Conservation (phyloP, 1,139 yeast genomes). For the Kodamaea ohmeri region DNA sequence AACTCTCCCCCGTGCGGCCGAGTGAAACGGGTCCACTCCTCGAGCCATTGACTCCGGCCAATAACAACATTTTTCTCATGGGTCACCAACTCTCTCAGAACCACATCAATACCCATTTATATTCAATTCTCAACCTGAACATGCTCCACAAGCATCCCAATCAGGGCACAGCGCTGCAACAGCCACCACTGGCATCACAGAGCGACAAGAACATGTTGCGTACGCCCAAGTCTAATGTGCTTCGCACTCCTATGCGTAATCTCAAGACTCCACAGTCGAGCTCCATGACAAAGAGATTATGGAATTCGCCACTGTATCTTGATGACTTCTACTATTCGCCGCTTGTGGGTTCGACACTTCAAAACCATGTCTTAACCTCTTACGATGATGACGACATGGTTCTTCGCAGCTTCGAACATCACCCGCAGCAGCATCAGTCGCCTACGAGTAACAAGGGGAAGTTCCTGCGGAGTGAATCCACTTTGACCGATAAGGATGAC, state of each 20-base stretch:
- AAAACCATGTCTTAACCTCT: conserved; percentile 26
- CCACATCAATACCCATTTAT: conserved; percentile 10
- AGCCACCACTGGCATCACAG: conserved; percentile 5
- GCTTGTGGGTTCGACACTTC: conserved; percentile 1
- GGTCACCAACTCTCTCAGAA: conserved; percentile 9
- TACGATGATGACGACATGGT: conserved; percentile 60
- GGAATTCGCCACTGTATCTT: conserved; percentile 65
- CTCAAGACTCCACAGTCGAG: conserved; percentile 43
- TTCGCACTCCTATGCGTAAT: conserved; percentile 39
- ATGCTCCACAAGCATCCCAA: conserved; percentile 10
- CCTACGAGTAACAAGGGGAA: conserved; percentile 10
- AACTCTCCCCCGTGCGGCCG: conserved; percentile 56
- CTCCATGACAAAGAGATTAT: conserved; percentile 47
- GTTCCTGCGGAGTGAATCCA: conserved; percentile 3
- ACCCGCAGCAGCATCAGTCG: conserved; percentile 21
- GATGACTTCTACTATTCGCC: conserved; percentile 70
- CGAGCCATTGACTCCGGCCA: conserved; percentile 55
- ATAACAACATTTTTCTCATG: conserved; percentile 20
- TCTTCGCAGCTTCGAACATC: conserved; percentile 40
- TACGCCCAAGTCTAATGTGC: conserved; percentile 33
- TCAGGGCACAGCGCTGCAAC: conserved; percentile 6
- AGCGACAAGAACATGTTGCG: conserved; percentile 9
- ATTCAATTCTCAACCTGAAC: conserved; percentile 11
- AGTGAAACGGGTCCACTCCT: conserved; percentile 62
- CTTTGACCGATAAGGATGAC: conserved; percentile 12